These are phyloP conservation scores for Boeremia lycopersici DNA, from an alignment of 2,329 filamentous ascomycete genomes.

Conservation along the genomic window DNA sequence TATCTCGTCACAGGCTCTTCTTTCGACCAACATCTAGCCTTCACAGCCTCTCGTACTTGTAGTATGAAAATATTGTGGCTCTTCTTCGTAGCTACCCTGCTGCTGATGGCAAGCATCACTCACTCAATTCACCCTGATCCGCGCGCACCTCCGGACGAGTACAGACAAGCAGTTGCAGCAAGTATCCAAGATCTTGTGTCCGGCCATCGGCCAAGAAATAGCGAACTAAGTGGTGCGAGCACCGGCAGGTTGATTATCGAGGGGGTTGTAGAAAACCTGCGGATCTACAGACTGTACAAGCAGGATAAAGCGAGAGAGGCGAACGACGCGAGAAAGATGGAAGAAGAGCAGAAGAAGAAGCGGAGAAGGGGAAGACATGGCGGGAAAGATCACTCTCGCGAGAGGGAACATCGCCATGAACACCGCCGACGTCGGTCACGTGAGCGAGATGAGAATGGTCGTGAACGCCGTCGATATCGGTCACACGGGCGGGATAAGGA, in stretches of 20 bases:
- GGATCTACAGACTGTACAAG: conserved; percentile 23
- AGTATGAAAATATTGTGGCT: neutral
- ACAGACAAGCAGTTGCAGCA: conserved; percentile 15
- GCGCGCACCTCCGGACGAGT: neutral
- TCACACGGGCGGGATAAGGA: no score
- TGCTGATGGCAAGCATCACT: neutral
- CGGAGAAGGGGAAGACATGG: neutral
- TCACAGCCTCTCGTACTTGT: neutral
- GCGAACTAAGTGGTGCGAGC: conserved; percentile 11
- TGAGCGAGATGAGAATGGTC: neutral
- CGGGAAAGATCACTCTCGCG: neutral
- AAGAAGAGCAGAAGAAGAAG: neutral
- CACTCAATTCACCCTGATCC: neutral
- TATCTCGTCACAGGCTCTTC: neutral
- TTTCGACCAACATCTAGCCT: neutral
- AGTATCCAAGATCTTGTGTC: conserved; percentile 22
- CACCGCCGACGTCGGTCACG: neutral
- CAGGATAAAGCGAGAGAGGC: conserved; percentile 17
- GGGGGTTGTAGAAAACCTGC: conserved; percentile 26
- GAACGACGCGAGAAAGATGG: neutral
- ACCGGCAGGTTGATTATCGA: conserved; percentile 26
- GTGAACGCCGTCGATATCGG: neutral
- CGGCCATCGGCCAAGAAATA: conserved; percentile 12
- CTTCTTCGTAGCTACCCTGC: neutral
- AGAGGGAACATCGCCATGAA: neutral